Base-by-base conservation (phyloP, 345 rosid genomes). In the Stellera chamaejasme region DNA sequence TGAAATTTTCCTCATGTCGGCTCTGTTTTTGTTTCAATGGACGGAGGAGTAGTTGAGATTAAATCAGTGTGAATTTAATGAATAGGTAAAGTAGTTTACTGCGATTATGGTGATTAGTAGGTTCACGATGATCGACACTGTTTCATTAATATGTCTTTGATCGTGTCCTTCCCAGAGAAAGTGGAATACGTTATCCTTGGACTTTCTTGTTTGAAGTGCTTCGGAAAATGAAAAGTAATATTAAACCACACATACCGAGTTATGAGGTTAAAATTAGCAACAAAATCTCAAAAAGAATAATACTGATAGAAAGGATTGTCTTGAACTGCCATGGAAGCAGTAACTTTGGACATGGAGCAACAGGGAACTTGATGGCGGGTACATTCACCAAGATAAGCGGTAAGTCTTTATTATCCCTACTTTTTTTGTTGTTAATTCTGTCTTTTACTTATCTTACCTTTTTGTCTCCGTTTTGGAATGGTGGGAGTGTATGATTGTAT, bases 261-360 rank as follows among this genome's bases (percentile, higher is more conserved):
- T 64, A 54, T 27, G 76, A 67, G 61, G 50, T 62, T 49, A 65
- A 63, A 60, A 54, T 47, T 58, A 66, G 60, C 56, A 75, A 61
- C 36, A 60, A 62, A 15, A 54, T 50, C 47, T 59, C 68, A 64
- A 43, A 48, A 64, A 66, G 59, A 62, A 67, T 56, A 75, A 50
- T 8, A 54, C 28, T 64, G 58, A 59, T 45, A 54, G 67, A 62
- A 77, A 70, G 63, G 85, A 71, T 63, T 48, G 43, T 61, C 58
- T 55, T 58, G 76, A 66, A 66, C 88, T 50, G 84, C 75, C 62
- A 56, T 75, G 23, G 98, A 92, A 78, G 72, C 85, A 48, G 75
- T 92, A 69, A 92, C 85, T 71, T 75, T 92, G 80, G 98, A 92
- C 58, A 92, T 92, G 98, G 84, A 90, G 75, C 98, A 86, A 69